Evolutionary conservation across 768 basidiomycete species (phyloP), one percentile per base, ranked within the genome.

Genomic region (Phaffia australis): DNA sequence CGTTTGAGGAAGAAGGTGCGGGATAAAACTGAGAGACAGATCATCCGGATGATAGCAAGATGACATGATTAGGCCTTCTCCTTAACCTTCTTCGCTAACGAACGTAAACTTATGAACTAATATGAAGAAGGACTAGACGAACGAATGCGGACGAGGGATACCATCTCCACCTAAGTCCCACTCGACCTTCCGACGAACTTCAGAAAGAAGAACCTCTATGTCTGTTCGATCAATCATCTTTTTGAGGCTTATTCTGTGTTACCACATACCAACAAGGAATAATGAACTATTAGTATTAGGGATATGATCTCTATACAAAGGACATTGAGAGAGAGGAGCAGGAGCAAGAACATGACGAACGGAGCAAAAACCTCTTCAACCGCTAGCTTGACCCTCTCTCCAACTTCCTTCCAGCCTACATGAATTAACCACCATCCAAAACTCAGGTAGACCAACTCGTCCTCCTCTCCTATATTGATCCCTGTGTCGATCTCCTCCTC

Each of bases 361-460:
- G 83, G 83, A 62, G 88, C 85, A 65, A 95, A 88, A 0, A 88
- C 88, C 66, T 86, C 85, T 71, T 89, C 85, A 0, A 92, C 89
- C 0, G 83, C 86, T 46, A 81, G 77, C 70, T 85, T 77, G 0
- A 92, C 87, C 49, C 88, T 79, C 70, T 84, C 83, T 0, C 83
- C 84, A 0, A 97, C 81, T 66, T 86, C 85, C 71, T 86, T 87
- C 91, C 92, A 94, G 0, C 93, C 91, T 3, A 90, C 86, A 73
- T 95, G 85, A 64, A 94, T 72, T 14, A 94, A 79, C 90, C 91
- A 94, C 90, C 91, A 97, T 49, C 85, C 88, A 71, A 93, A 81
- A 0, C 87, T 89, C 59, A 95, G 78, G 73, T 84, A 97, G 73
- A 85, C 83, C 68, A 83, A 79, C 75, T 93, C 90, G 6, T 84